phyloP scores from a whole-genome alignment of 2,329 filamentous ascomycete species.

The Colletotrichum tropicicola region DNA sequence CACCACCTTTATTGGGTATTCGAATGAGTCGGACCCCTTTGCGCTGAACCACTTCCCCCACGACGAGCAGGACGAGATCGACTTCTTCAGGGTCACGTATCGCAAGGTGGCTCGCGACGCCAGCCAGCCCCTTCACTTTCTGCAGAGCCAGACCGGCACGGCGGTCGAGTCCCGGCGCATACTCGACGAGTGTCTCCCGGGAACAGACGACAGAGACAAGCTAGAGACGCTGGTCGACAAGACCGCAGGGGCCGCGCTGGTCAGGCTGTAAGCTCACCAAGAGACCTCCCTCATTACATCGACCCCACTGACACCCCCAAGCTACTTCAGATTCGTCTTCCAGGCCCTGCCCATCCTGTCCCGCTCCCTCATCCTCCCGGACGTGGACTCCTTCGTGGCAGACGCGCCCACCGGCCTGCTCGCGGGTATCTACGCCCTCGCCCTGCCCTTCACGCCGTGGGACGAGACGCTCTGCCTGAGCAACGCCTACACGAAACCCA shows the following conservation, averaged over 20 bases:
- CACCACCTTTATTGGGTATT: conserved; percentile 19
- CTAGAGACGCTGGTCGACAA: not conserved
- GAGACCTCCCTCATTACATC: not conserved
- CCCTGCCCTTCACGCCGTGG: conserved; percentile 32
- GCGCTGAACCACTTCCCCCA: conserved; percentile 36
- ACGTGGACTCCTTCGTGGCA: conserved; percentile 24
- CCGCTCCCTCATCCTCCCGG: conserved; percentile 13
- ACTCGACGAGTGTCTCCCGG: not conserved
- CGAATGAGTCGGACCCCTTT: conserved; percentile 29
- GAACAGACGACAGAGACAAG: not conserved
- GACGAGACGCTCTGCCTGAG: conserved; percentile 32
- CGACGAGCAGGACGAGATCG: conserved; percentile 36
- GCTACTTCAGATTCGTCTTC: conserved; percentile 31
- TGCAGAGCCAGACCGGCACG: conserved; percentile 21
- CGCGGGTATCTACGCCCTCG: conserved; percentile 32
- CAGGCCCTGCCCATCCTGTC: conserved; percentile 33
- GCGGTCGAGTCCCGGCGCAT: not conserved
- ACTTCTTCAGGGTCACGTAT: conserved; percentile 37
- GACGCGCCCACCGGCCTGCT: conserved; percentile 29
- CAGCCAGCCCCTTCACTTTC: conserved; percentile 27
- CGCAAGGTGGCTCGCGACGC: conserved; percentile 7
- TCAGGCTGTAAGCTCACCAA: not conserved
- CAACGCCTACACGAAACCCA: conserved; percentile 33
- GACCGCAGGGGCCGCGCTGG: not conserved
- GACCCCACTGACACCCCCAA: not conserved